These are phyloP conservation scores for Paratrypanosoma confusum DNA, from an alignment of 208 protist genomes.

Conservation along the genomic window DNA sequence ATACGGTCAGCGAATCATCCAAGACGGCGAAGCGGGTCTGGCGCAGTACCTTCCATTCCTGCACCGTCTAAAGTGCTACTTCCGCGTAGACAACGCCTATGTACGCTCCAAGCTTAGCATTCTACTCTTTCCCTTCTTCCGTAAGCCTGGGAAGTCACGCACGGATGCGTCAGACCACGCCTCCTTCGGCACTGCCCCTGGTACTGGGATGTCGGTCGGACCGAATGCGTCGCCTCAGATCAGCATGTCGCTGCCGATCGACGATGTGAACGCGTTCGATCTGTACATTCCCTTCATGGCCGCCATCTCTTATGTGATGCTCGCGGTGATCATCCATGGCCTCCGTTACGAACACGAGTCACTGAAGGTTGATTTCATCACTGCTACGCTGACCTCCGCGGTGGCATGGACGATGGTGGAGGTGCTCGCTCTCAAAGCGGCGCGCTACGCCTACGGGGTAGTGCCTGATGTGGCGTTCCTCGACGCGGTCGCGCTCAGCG, in stretches of 20 bases:
- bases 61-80: slow-evolving; percentile 38
- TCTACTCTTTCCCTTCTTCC: slow-evolving; percentile 60
- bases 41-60: slow-evolving; percentile 51
- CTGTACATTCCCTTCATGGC: slow-evolving; percentile 83
- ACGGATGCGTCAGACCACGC: slow-evolving; percentile 1
- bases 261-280: slow-evolving; percentile 53
- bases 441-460: slow-evolving; percentile 24
- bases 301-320: slow-evolving; percentile 61
- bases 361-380: slow-evolving; percentile 44
- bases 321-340: slow-evolving; percentile 51
- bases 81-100: slow-evolving; percentile 69
- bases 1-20: slow-evolving; percentile 63
- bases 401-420: slow-evolving; percentile 43
- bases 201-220: neutral
- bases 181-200: slow-evolving; percentile 1
- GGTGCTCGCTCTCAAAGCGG: slow-evolving; percentile 27
- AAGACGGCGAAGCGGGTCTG: slow-evolving; percentile 37
- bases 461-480: slow-evolving; percentile 23
- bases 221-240: neutral
- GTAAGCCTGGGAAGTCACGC: slow-evolving; percentile 1
- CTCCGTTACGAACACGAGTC: slow-evolving; percentile 12
- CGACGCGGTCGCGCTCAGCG: slow-evolving; percentile 37
- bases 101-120: slow-evolving; percentile 60
- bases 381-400: slow-evolving; percentile 35
- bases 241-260: slow-evolving; percentile 20